Base-by-base conservation (phyloP, 441 rosid species). In the Gossypium trilobum region DNA sequence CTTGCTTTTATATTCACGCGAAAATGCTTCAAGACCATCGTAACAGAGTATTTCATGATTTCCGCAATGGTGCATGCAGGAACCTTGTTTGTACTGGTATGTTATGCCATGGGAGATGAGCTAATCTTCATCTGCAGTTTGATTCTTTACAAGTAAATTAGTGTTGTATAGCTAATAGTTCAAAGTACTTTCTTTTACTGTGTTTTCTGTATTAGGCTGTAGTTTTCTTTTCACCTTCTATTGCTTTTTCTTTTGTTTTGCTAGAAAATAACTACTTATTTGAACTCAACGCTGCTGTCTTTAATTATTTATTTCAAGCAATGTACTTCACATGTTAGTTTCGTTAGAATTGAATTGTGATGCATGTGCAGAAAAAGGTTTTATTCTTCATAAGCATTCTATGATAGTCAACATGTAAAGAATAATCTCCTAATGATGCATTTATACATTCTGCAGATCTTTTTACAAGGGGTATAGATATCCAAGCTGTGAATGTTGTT, bases 21-120 rank as follows among this genome's bases (percentile, higher is more conserved):
- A 94, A 94, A 85, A 94, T 94, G 98, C 89, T 94, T 82, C 98
- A 94, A 79, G 98, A 92, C 78, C 98, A 92, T 81, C 97, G 98
- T 46, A 94, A 94, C 79, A 86, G 98, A 82, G 98, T 94, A 55
- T 94, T 94, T 81, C 98, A 94, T 82, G 97, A 94, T 78, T 94
- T 94, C 82, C 98, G 98, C 75, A 94, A 94, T 75, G 98, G 98
- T 70, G 98, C 98, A 84, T 94, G 98, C 87, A 87, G 98, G 83
- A 94, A 94, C 83, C 97, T 94, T 79, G 98, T 94, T 80, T 94
- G 98, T 70, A 94, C 98, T 70, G 98, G 98, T 94, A 86, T 76
- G 87, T 63, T 55, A 64, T 48, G 14, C 25, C 0, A 1, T 39
- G 9, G 22, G 4, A 58, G 25, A 23, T 58, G 20, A 57, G 14